A percentile compares a stretch with the other conserved stretches of the same genome.
Evolutionary conservation across 2,329 filamentous ascomycete genomes (phyloP).

Genomic region (Parascedosporium putredinis): DNA sequence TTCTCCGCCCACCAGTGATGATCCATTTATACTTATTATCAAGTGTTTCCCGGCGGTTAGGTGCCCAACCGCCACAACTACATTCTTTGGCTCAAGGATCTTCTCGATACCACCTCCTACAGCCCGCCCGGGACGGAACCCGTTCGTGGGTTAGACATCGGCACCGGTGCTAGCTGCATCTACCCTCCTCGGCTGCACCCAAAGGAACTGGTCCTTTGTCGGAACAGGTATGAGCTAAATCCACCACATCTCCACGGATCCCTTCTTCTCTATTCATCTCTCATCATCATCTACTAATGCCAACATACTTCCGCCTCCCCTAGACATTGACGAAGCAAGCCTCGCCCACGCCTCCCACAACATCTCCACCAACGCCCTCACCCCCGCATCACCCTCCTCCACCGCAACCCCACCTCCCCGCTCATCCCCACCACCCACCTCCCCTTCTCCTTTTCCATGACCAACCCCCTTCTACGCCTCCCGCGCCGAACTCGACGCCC

Average conservation of each 20-base stretch:
- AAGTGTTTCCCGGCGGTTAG: slow-evolving; percentile 23
- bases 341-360: slow-evolving; percentile 58
- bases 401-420: slow-evolving; percentile 35
- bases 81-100: slow-evolving; percentile 73
- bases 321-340: slow-evolving; percentile 66
- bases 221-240: slow-evolving; percentile 51
- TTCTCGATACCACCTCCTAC: slow-evolving; percentile 63
- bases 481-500: slow-evolving; percentile 53
- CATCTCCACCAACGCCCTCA: slow-evolving; percentile 53
- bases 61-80: slow-evolving; percentile 71
- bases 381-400: slow-evolving; percentile 53
- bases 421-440: slow-evolving; percentile 56
- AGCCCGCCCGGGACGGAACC: slow-evolving; percentile 29
- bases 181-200: slow-evolving; percentile 72
- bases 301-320: too few species aligned
- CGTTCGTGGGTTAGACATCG: slow-evolving; percentile 69
- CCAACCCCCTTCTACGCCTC: slow-evolving; percentile 89
- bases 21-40: too few species aligned
- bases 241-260: too few species aligned
- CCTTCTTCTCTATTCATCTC: too few species aligned
- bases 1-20: too few species aligned
- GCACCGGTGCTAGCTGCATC: slow-evolving; percentile 83
- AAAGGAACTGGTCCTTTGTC: slow-evolving; percentile 64
- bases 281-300: too few species aligned
- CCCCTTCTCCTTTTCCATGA: slow-evolving; percentile 73